A percentile compares a stretch with the other conserved stretches of the same genome.
phyloP scores from a whole-genome alignment of 2,329 filamentous ascomycete genomes.

The Bipolaris cookei region DNA sequence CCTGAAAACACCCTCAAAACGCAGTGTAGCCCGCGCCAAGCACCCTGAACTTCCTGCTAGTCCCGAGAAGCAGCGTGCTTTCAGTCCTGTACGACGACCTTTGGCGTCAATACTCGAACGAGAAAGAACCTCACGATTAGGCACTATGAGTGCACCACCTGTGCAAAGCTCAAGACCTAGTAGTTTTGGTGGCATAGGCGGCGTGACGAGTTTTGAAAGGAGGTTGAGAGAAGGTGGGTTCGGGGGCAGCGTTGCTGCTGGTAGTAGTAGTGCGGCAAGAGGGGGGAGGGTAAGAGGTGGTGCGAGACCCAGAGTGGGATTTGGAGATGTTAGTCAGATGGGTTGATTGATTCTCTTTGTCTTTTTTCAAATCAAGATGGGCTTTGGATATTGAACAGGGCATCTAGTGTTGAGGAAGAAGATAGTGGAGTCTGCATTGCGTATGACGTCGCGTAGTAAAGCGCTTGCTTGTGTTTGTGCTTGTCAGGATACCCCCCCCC shows the following conservation, averaged over 20 bases:
- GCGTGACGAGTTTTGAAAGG: constrained; percentile 43
- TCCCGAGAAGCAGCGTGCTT: constrained; percentile 29
- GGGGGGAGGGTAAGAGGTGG: neutral
- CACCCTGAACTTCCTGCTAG: constrained; percentile 34
- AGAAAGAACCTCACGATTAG: constrained; percentile 15
- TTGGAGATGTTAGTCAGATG: constrained; percentile 16
- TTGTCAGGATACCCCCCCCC: neutral
- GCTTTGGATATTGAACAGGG: neutral
- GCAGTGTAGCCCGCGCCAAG: constrained; percentile 45
- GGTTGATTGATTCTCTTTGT: neutral
- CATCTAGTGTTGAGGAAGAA: neutral
- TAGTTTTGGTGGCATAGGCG: constrained; percentile 10
- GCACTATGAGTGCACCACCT: constrained; percentile 42
- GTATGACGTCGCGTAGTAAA: neutral
- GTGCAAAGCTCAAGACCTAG: constrained; percentile 10
- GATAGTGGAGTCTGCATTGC: neutral
- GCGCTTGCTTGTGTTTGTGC: neutral
- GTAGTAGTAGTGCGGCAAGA: neutral
- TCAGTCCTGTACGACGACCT: constrained; percentile 12
- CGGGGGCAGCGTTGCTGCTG: constrained; percentile 20
- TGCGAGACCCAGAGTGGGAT: neutral
- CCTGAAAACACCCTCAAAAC: constrained; percentile 56
- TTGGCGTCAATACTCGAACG: constrained; percentile 1
- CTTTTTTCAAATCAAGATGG: neutral
- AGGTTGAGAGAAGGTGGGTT: constrained; percentile 43